Evolutionary conservation across 495 filamentous ascomycete species (phyloP).

Genomic region (Aspergillus saccharolyticus): DNA sequence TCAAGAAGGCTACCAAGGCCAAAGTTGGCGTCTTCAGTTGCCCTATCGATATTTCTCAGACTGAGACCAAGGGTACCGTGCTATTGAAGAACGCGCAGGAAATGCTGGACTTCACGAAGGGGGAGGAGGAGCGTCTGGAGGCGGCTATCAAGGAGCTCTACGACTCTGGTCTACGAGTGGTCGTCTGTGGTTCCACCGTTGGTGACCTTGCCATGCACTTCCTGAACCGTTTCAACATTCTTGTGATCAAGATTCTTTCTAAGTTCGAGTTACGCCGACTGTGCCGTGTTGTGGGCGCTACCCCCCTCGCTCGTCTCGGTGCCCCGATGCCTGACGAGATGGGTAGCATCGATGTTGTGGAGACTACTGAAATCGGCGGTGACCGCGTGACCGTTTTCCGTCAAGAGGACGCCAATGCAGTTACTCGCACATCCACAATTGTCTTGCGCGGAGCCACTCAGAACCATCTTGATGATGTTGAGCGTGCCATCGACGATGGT

Average conservation of each 20-base stretch:
- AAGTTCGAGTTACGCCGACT: constrained; percentile 94
- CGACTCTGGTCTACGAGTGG: constrained; percentile 86
- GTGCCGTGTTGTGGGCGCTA: constrained; percentile 95
- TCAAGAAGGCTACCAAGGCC: constrained; percentile 87
- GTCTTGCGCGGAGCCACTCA: constrained; percentile 95
- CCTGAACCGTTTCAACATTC: constrained; percentile 91
- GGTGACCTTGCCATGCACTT: constrained; percentile 97
- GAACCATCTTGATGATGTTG: constrained; percentile 95
- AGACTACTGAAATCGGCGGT: constrained; percentile 97
- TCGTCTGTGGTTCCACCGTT: constrained; percentile 84
- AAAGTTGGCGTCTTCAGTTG: constrained; percentile 97
- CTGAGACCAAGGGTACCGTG: constrained; percentile 99
- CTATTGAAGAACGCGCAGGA: constrained; percentile 95
- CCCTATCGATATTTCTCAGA: constrained; percentile 91
- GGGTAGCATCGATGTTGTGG: constrained; percentile 90
- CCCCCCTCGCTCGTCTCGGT: constrained; percentile 88
- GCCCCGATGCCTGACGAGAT: constrained; percentile 99
- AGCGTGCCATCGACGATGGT: constrained; percentile 95
- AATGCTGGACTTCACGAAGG: constrained; percentile 97
- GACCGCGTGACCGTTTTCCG: constrained; percentile 98
- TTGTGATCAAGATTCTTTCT: constrained; percentile 95
- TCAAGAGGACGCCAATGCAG: constrained; percentile 88
- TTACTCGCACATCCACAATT: constrained; percentile 87
- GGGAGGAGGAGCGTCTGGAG: constrained; percentile 91
- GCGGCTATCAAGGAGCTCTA: constrained; percentile 87